These are phyloP conservation scores for Thuja plicata DNA, from an alignment of 83 land plant species.

Conservation along the genomic window DNA sequence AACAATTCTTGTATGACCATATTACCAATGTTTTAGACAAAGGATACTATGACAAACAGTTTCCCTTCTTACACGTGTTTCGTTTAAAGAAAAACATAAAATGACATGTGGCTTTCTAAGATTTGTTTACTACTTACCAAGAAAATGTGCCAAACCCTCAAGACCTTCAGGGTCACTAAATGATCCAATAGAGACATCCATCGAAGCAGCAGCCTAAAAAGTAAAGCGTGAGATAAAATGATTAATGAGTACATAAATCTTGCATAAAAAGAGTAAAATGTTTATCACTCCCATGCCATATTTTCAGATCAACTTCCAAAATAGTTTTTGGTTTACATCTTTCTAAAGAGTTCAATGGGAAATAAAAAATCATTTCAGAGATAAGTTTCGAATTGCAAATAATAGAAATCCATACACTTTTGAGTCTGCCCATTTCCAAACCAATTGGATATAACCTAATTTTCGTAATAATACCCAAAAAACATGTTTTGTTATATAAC, in stretches of 20 bases:
- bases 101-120: not conserved
- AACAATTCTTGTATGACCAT: not conserved
- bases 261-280: not conserved
- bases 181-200: constrained; percentile 87
- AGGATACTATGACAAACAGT: not conserved
- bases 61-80: not conserved
- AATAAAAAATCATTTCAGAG: not conserved
- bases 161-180: constrained; percentile 92
- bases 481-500: not conserved
- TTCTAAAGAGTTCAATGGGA: not conserved
- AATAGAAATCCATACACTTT: not conserved
- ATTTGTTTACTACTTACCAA: constrained; percentile 48
- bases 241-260: not conserved
- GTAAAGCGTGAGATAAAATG: not conserved
- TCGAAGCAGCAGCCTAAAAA: constrained; percentile 84
- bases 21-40: not conserved
- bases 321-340: not conserved
- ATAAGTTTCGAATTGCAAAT: not conserved
- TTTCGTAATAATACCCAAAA: not conserved
- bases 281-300: not conserved
- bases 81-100: not conserved
- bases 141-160: constrained; percentile 94
- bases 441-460: not conserved
- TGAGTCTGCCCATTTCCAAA: not conserved
- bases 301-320: not conserved